These are phyloP conservation scores for Calonectria fujianensis DNA, from an alignment of 2,329 filamentous ascomycete species.

Conservation along the genomic window DNA sequence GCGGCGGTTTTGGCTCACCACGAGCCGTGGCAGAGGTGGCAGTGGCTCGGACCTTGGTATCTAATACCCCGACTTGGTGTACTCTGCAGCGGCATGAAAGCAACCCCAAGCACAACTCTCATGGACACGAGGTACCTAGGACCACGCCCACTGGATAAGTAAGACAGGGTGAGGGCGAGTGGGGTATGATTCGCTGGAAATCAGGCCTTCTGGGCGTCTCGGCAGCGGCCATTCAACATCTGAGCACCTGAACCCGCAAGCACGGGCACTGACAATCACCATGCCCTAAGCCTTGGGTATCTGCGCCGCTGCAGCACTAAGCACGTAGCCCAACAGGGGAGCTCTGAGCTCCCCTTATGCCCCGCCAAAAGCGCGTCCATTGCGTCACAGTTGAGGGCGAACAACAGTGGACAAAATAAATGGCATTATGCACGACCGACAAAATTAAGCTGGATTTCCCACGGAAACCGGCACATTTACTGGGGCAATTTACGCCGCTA, in stretches of 20 bases:
- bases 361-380: constrained; percentile 32
- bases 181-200: constrained; percentile 30
- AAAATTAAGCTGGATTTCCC: neutral
- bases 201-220: constrained; percentile 33
- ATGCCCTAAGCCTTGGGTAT: constrained; percentile 16
- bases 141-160: constrained; percentile 19
- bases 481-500: neutral
- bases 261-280: constrained; percentile 1
- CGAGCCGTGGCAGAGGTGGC: constrained; percentile 21
- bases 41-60: constrained; percentile 28
- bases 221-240: constrained; percentile 16
- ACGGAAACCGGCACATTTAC: neutral
- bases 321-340: constrained; percentile 26
- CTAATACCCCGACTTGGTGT: constrained; percentile 7
- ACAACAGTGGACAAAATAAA: constrained; percentile 2
- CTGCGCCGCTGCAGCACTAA: constrained; percentile 19
- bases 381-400: constrained; percentile 31
- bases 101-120: constrained; percentile 9
- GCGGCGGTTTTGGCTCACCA: neutral
- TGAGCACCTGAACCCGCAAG: constrained; percentile 20
- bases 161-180: constrained; percentile 8
- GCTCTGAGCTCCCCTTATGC: constrained; percentile 23
- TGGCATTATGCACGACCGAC: neutral
- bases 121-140: constrained; percentile 29
- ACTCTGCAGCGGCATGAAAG: constrained; percentile 9